Evolutionary conservation across 805 yeast species (phyloP).

Genomic region (Debaryomyces tyrocola): DNA sequence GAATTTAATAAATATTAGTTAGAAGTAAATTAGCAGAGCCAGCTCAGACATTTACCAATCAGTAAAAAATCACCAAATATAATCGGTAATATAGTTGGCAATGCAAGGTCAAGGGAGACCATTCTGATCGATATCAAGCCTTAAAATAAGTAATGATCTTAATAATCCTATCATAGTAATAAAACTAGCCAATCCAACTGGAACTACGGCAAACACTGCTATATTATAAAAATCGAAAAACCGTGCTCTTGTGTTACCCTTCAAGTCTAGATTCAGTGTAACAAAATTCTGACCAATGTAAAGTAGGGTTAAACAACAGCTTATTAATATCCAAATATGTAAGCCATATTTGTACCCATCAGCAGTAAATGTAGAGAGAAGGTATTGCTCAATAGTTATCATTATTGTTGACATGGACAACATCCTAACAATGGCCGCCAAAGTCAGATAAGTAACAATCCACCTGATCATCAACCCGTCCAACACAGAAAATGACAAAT

Average conservation of each 20-base stretch:
- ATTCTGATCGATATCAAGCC: constrained; percentile 55
- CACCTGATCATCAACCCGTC: constrained; percentile 92
- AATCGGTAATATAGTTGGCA: too few relatives aligned
- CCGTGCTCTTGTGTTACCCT: constrained; percentile 49
- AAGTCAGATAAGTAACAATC: constrained; percentile 85
- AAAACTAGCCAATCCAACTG: constrained; percentile 92
- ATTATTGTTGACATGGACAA: constrained; percentile 76
- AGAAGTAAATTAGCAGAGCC: too few relatives aligned
- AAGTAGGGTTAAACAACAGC: constrained; percentile 76
- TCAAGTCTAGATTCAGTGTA: constrained; percentile 68
- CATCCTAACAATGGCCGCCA: constrained; percentile 87
- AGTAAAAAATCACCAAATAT: too few relatives aligned
- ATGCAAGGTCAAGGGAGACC: not conserved
- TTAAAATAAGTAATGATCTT: constrained; percentile 69
- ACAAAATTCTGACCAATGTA: constrained; percentile 86
- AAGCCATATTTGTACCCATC: constrained; percentile 71
- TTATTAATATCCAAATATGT: constrained; percentile 90
- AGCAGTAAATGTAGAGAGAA: constrained; percentile 62
- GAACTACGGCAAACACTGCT: constrained; percentile 96
- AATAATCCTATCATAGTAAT: constrained; percentile 85
- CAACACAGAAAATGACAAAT: constrained; percentile 76
- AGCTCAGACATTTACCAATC: too few relatives aligned
- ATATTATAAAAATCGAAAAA: constrained; percentile 85
- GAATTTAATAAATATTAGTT: not conserved
- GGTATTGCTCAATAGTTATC: constrained; percentile 65